Base-by-base conservation (phyloP, 495 filamentous ascomycete species). In the Penicillium roqueforti region DNA sequence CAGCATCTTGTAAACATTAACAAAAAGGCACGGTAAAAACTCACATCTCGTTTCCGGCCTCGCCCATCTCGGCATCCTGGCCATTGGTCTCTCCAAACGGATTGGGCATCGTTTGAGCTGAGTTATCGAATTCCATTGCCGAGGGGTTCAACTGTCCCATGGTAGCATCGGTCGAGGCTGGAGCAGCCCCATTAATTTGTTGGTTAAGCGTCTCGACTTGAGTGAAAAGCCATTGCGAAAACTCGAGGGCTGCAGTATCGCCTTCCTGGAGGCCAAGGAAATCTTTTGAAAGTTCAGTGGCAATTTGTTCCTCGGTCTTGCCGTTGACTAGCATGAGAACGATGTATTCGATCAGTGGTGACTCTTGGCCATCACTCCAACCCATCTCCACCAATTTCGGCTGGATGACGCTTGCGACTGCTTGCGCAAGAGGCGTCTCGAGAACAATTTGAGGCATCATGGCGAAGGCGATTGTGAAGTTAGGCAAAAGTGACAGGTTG, bases 281-380 rank as follows among this genome's bases (percentile, higher is more conserved):
- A 60, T 98, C 95, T 53, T 87, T 88, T 8, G 91, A 86, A 11
- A 97, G 83, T 66, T 98, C 93, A 25, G 83, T 81, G 4, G 91
- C 88, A 57, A 97, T 91, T 61, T 96, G 86, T 40, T 89, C 83
- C 65, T 93, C 85, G 6, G 86, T 88, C 72, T 96, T 96, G 53
- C 91, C 89, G 68, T 97, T 97, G 53, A 87, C 89, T 26, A 98
- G 80, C 92, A 97, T 97, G 49, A 96, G 79, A 41, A 96, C 87
- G 56, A 98, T 92, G 68, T 97, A 98, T 71, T 98, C 93, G 38
- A 89, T 86, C 53, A 98, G 79, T 11, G 91, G 87, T 14, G 87
- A 84, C 62, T 89, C 92, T 64, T 92, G 89, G 56, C 81, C 78
- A 53, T 83, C 86, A 39, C 83, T 88, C 93, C 92, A 97, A 52